phyloP scores from a whole-genome alignment of 257 asterid species.

The Plantago elongata region DNA sequence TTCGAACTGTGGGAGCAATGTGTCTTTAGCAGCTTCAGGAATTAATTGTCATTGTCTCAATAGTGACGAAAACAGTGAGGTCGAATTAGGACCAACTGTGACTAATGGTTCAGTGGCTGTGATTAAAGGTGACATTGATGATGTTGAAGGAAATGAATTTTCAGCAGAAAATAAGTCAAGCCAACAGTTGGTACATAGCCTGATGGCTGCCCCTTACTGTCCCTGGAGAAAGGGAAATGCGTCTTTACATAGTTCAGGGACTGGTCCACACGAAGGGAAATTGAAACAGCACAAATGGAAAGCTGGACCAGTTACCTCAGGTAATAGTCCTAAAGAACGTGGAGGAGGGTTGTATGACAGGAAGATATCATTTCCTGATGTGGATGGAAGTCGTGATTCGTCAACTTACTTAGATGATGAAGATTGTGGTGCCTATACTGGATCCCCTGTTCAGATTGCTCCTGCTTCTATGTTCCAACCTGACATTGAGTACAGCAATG shows the following conservation, averaged over 20 bases:
- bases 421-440: constrained; percentile 21
- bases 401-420: constrained; percentile 13
- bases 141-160: constrained; percentile 9
- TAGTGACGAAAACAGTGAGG: constrained; percentile 17
- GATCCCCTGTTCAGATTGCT: constrained; percentile 13
- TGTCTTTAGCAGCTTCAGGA: constrained; percentile 25
- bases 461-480: constrained; percentile 30
- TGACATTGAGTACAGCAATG: constrained; percentile 5
- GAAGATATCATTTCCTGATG: constrained; percentile 21
- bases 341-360: constrained; percentile 18
- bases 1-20: constrained; percentile 52
- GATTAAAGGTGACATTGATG: constrained; percentile 13
- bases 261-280: constrained; percentile 17
- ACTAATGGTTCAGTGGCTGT: constrained; percentile 17
- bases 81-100: constrained; percentile 8
- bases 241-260: constrained; percentile 25
- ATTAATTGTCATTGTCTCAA: constrained; percentile 4
- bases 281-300: constrained; percentile 21
- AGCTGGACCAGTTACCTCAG: neutral
- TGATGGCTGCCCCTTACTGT: constrained; percentile 48
- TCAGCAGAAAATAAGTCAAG: constrained; percentile 25
- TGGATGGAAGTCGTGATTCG: constrained; percentile 19
- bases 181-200: constrained; percentile 42
- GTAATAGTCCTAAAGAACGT: neutral
- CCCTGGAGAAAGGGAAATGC: constrained; percentile 46